Evolutionary conservation across 1,284 basidiomycete genomes (phyloP).

Genomic region (Naganishia cerealis): DNA sequence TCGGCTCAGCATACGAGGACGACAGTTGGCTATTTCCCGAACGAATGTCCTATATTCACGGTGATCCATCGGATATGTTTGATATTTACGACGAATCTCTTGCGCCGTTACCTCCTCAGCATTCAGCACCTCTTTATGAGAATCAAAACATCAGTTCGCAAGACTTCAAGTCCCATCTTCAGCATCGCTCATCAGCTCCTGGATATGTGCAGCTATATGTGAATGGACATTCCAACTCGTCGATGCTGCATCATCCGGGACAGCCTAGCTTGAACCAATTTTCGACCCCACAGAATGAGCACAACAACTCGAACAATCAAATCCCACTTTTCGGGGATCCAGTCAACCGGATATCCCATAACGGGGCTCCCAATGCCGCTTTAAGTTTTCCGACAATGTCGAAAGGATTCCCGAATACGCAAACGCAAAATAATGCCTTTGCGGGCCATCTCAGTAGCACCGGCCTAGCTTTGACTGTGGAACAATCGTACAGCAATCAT

Average conservation of each 20-base stretch:
- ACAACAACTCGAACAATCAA: neutral
- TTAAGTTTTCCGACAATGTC: neutral
- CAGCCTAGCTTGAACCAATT: slow-evolving; percentile 2
- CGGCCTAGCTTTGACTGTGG: slow-evolving; percentile 18
- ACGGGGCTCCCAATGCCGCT: neutral
- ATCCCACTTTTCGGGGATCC: neutral
- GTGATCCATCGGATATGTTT: slow-evolving; percentile 24
- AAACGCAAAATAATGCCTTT: neutral
- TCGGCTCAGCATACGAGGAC: slow-evolving; percentile 20
- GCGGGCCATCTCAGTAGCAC: slow-evolving; percentile 5
- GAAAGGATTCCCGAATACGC: neutral
- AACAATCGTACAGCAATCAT: slow-evolving; percentile 6
- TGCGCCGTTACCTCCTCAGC: neutral
- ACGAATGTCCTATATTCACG: slow-evolving; percentile 26
- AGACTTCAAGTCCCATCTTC: slow-evolving; percentile 10
- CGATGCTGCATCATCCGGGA: slow-evolving; percentile 2
- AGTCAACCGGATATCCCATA: neutral
- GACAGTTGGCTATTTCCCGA: slow-evolving; percentile 24
- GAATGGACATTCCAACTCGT: slow-evolving; percentile 6
- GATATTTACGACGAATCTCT: slow-evolving; percentile 28
- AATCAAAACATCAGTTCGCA: slow-evolving; percentile 2
- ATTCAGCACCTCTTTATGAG: slow-evolving; percentile 1
- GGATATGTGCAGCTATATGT: slow-evolving; percentile 17
- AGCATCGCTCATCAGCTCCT: slow-evolving; percentile 18
- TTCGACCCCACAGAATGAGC: neutral